Evolutionary conservation across 2,329 filamentous ascomycete species (phyloP).

Genomic region (Alternaria postmessia): DNA sequence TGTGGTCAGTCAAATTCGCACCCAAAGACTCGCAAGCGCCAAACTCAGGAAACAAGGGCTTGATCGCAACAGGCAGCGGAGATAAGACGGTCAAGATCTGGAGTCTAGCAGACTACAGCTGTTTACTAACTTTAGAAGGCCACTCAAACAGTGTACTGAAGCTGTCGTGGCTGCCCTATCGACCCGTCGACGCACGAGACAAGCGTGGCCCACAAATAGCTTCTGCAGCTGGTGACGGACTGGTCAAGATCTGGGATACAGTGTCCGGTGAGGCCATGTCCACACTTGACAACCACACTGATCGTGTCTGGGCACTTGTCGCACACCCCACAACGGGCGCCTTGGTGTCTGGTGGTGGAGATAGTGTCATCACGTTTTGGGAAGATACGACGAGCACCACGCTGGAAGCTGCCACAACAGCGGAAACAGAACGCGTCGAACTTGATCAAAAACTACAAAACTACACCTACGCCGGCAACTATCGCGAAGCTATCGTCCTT

Average conservation of each 20-base stretch:
- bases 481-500: slow-evolving; percentile 90
- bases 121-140: slow-evolving; percentile 91
- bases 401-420: slow-evolving; percentile 74
- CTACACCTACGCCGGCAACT: slow-evolving; percentile 85
- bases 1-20: slow-evolving; percentile 94
- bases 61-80: slow-evolving; percentile 88
- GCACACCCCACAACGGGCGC: slow-evolving; percentile 70
- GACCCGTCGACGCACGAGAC: slow-evolving; percentile 46
- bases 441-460: slow-evolving; percentile 95
- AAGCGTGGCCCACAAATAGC: slow-evolving; percentile 76
- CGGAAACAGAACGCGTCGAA: slow-evolving; percentile 82
- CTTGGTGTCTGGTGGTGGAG: slow-evolving; percentile 88
- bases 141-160: slow-evolving; percentile 96
- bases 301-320: slow-evolving; percentile 90
- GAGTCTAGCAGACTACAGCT: slow-evolving; percentile 91
- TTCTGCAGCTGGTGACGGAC: slow-evolving; percentile 89
- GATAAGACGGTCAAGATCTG: slow-evolving; percentile 97
- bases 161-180: slow-evolving; percentile 80
- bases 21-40: slow-evolving; percentile 73
- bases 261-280: slow-evolving; percentile 83
- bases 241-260: slow-evolving; percentile 96
- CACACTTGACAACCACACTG: slow-evolving; percentile 95
- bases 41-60: slow-evolving; percentile 73
- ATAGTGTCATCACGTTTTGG: slow-evolving; percentile 96
- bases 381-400: slow-evolving; percentile 87